Evolutionary conservation across 1,284 basidiomycete species (phyloP).

Genomic region (Ustilago loliicola): DNA sequence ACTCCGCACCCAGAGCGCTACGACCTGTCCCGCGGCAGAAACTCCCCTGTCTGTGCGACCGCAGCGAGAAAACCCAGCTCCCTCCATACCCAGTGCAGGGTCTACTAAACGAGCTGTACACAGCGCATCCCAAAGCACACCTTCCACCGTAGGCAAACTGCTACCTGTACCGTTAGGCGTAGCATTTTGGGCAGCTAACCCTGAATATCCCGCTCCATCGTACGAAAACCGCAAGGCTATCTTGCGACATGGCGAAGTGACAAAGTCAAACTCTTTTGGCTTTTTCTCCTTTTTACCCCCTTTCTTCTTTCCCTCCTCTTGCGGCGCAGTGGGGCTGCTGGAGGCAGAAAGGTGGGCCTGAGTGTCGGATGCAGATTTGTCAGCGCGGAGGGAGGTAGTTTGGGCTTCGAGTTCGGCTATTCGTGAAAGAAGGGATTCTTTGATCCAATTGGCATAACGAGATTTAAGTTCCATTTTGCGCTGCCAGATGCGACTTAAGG

Average conservation of each 20-base stretch:
- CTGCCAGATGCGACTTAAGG: conserved; percentile 20
- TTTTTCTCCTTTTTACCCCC: conserved; percentile 38
- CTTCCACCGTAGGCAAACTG: conserved; percentile 89
- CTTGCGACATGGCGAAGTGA: conserved; percentile 81
- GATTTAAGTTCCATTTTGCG: conserved; percentile 54
- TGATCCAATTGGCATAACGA: conserved; percentile 53
- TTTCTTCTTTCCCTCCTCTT: background rate
- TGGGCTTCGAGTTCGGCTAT: conserved; percentile 59
- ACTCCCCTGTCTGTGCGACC: conserved; percentile 96
- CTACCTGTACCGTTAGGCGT: conserved; percentile 69
- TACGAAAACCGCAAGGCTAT: conserved; percentile 93
- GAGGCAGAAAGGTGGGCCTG: conserved; percentile 4
- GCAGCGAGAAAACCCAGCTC: conserved; percentile 89
- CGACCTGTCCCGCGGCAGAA: conserved; percentile 92
- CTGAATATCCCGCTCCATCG: conserved; percentile 90
- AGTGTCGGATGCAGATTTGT: conserved; percentile 10
- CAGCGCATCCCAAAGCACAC: conserved; percentile 82
- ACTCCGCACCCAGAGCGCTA: conserved; percentile 80
- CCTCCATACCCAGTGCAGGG: conserved; percentile 57
- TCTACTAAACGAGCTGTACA: conserved; percentile 63
- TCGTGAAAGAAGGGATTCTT: conserved; percentile 46
- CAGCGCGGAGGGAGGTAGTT: conserved; percentile 20
- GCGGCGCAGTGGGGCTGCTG: background rate
- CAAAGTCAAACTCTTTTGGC: conserved; percentile 75
- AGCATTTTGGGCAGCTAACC: conserved; percentile 78